phyloP scores from a whole-genome alignment of 495 filamentous ascomycete species.

The Penicillium psychrofluorescens region DNA sequence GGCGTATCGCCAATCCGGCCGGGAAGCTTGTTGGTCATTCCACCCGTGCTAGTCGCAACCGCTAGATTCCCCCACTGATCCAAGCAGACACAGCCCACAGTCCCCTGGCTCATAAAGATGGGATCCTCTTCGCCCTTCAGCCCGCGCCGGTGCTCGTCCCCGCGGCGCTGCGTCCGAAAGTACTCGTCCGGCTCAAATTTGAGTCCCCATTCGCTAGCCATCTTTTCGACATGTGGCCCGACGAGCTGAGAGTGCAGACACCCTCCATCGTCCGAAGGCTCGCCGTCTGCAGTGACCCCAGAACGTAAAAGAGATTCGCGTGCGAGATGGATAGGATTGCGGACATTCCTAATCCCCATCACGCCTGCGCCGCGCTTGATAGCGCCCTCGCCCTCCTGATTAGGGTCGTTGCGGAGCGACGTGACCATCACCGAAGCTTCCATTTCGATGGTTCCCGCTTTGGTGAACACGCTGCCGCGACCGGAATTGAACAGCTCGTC shows the following conservation, averaged over 20 bases:
- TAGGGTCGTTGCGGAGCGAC: slow-evolving; percentile 7
- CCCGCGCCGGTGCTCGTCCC: slow-evolving; percentile 73
- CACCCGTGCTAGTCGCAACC: slow-evolving; percentile 79
- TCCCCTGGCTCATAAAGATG: slow-evolving; percentile 56
- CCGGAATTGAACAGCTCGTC: slow-evolving; percentile 81
- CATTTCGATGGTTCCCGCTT: slow-evolving; percentile 74
- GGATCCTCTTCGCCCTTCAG: slow-evolving; percentile 40
- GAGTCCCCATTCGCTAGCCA: slow-evolving; percentile 60
- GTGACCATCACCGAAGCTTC: slow-evolving; percentile 90
- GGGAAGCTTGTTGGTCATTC: slow-evolving; percentile 81
- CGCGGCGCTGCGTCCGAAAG: slow-evolving; percentile 71
- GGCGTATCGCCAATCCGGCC: slow-evolving; percentile 86
- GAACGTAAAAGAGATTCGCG: slow-evolving; percentile 60
- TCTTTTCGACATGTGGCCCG: slow-evolving; percentile 56
- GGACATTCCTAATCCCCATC: slow-evolving; percentile 62
- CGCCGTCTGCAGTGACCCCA: slow-evolving; percentile 22
- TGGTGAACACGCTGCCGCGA: slow-evolving; percentile 80
- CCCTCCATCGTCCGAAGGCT: slow-evolving; percentile 28
- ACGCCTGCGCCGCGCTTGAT: slow-evolving; percentile 73
- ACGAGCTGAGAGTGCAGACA: slow-evolving; percentile 62
- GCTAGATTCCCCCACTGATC: slow-evolving; percentile 67
- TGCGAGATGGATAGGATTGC: slow-evolving; percentile 74
- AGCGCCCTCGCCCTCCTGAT: slow-evolving; percentile 36
- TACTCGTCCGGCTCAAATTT: slow-evolving; percentile 63
- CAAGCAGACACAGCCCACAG: slow-evolving; percentile 74